Base-by-base conservation (phyloP, 345 rosid genomes). In the Aquilaria malaccensis region DNA sequence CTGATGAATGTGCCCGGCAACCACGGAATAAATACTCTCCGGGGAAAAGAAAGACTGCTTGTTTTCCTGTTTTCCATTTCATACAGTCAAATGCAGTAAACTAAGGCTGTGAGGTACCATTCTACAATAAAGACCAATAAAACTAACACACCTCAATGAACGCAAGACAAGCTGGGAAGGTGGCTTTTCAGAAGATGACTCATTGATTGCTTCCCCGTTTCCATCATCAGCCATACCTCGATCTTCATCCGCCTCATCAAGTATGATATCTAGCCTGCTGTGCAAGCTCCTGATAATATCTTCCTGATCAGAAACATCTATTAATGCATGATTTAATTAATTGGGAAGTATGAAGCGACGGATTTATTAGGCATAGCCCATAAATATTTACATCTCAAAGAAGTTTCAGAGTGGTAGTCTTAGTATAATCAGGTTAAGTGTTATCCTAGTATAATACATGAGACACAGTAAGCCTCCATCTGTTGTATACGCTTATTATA, bases 21-120 rank as follows among this genome's bases (percentile, higher is more conserved):
- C 98, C 96, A 93, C 10, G 91, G 96, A 57, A 85, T 76, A 66
- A 93, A 84, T 62, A 93, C 90, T 80, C 97, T 84, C 59, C 80
- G 80, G 15, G 97, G 96, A 72, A 93, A 80, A 56, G 77, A 60
- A 60, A 89, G 81, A 69, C 70, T 41, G 61, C 77, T 77, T 4
- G 82, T 60, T 72, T 82, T 72, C 86, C 98, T 93, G 83, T 69
- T 72, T 62, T 33, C 48, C 61, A 59, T 69, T 66, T 70, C 56
- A 45, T 45, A 63, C 50, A 62, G 41, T 37, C 55, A 57, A 13
- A 55, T 11, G 60, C 13, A 59, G 51, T 55, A 52, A 65, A 65
- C 50, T 64, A 37, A 37, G 43, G 43, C 7, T 37, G 7, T 5
- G 43, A 4, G 7, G 7, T 37, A 4, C 43, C 9, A 10, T 55